Evolutionary conservation across 345 rosid genomes (phyloP).

Genomic region (Carallia brachiata): DNA sequence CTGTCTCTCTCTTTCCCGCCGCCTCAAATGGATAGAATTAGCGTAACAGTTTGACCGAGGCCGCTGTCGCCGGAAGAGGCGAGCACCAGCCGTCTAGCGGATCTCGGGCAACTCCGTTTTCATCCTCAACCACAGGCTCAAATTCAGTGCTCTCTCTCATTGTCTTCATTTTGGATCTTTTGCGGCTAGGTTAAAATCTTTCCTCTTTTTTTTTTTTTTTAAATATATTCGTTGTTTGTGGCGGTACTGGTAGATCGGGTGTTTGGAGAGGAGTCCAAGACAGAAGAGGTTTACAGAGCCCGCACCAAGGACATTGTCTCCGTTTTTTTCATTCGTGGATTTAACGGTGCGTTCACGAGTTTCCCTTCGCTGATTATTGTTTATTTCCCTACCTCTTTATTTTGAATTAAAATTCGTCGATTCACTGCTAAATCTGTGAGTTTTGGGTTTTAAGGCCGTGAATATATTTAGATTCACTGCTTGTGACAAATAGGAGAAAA

Average conservation of each 20-base stretch:
- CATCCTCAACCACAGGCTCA: constrained; percentile 57
- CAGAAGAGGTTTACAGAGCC: constrained; percentile 60
- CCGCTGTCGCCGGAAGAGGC: constrained; percentile 80
- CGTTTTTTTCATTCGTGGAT: constrained; percentile 59
- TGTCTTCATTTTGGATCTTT: neutral
- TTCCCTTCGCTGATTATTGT: neutral
- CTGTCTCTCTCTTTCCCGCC: too few species aligned
- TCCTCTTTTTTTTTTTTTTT: neutral
- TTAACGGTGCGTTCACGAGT: constrained; percentile 50
- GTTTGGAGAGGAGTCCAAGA: constrained; percentile 65
- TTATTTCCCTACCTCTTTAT: neutral
- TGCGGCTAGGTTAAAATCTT: neutral
- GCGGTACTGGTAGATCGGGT: constrained; percentile 43
- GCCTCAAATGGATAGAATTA: constrained; percentile 69
- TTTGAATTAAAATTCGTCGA: neutral
- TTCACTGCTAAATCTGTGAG: too few species aligned
- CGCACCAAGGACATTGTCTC: constrained; percentile 73
- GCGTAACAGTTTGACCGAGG: constrained; percentile 76
- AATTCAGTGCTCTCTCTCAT: constrained; percentile 53
- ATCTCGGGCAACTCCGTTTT: constrained; percentile 65
- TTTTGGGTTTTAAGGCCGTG: too few species aligned
- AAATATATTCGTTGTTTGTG: neutral
- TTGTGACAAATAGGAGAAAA: constrained; percentile 83
- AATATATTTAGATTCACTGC: constrained; percentile 30
- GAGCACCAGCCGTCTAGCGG: constrained; percentile 71